Evolutionary conservation across 495 filamentous ascomycete species (phyloP).

Genomic region (Penicillium antarcticum): DNA sequence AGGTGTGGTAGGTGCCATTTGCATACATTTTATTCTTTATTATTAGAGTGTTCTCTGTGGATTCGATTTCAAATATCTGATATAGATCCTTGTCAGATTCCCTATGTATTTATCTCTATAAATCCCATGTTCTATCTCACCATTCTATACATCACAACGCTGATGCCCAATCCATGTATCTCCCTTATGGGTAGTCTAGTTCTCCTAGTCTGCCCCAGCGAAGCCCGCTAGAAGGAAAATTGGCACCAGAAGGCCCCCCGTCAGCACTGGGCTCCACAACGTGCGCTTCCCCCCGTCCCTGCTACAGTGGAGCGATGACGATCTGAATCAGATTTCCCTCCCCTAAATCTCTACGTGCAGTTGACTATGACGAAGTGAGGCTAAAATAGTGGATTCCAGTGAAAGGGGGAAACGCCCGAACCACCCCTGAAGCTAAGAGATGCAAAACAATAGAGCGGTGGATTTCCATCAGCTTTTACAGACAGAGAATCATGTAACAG

Average conservation of each 20-base stretch:
- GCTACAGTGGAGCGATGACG: conserved; percentile 33
- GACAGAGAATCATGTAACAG: neutral
- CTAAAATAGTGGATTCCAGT: too few species aligned
- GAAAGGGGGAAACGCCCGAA: conserved; percentile 6
- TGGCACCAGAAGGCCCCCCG: conserved; percentile 35
- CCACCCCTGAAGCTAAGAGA: conserved; percentile 2
- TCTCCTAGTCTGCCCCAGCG: conserved; percentile 23
- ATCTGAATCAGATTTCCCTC: conserved; percentile 29
- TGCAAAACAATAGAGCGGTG: neutral
- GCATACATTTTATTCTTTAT: conserved; percentile 14
- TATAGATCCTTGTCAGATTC: neutral
- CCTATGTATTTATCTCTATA: neutral
- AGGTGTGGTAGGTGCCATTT: conserved; percentile 31
- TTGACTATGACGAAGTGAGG: conserved; percentile 4
- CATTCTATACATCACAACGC: conserved; percentile 10
- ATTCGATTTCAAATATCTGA: neutral
- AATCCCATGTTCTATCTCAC: neutral
- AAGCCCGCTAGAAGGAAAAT: conserved; percentile 32
- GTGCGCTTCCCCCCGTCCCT: conserved; percentile 33
- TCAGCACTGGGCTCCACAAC: conserved; percentile 39
- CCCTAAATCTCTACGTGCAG: neutral
- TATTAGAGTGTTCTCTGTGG: neutral
- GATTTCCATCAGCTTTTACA: neutral
- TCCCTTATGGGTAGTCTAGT: conserved; percentile 9
- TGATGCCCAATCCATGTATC: conserved; percentile 2